These are phyloP conservation scores for Mucor indicus DNA, from an alignment of 371 early-diverging fungal species.

Conservation along the genomic window DNA sequence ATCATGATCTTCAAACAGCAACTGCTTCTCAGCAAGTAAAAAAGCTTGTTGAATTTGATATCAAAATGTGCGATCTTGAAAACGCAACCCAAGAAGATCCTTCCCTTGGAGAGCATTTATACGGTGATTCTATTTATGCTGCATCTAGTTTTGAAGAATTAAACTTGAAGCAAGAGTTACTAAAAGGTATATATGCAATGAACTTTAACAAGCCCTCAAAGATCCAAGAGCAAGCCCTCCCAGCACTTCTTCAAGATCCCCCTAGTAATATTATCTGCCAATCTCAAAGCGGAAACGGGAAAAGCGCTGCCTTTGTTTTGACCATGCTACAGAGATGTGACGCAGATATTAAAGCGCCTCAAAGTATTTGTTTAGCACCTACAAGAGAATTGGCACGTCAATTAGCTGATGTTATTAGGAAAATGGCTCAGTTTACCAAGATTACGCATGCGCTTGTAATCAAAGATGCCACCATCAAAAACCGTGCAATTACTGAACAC, in stretches of 20 bases:
- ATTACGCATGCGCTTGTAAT: slow-evolving; percentile 73
- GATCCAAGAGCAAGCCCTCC: slow-evolving; percentile 93
- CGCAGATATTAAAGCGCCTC: slow-evolving; percentile 7
- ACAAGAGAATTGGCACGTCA: slow-evolving; percentile 96
- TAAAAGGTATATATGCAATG: slow-evolving; percentile 78
- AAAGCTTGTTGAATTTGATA: too few species aligned
- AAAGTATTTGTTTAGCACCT: slow-evolving; percentile 93
- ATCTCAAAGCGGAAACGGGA: slow-evolving; percentile 51
- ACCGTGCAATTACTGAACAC: slow-evolving; percentile 67
- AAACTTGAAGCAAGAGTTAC: too few species aligned
- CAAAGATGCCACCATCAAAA: slow-evolving; percentile 57
- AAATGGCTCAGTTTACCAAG: slow-evolving; percentile 84
- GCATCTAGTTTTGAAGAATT: too few species aligned
- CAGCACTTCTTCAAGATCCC: slow-evolving; percentile 72
- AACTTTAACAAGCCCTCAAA: slow-evolving; percentile 88
- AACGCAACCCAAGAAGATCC: too few species aligned
- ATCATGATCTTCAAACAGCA: too few species aligned
- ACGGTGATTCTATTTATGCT: too few species aligned
- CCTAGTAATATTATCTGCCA: slow-evolving; percentile 41
- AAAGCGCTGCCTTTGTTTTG: slow-evolving; percentile 95
- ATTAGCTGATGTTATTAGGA: slow-evolving; percentile 82
- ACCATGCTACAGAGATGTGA: slow-evolving; percentile 83
- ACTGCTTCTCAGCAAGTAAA: too few species aligned
- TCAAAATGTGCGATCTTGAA: too few species aligned
- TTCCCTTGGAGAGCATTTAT: too few species aligned